Percentiles rank a stretch among this genome's conserved stretches.
phyloP scores from a whole-genome alignment of 805 yeast genomes.

The Saccharomycopsis fibuligera region DNA sequence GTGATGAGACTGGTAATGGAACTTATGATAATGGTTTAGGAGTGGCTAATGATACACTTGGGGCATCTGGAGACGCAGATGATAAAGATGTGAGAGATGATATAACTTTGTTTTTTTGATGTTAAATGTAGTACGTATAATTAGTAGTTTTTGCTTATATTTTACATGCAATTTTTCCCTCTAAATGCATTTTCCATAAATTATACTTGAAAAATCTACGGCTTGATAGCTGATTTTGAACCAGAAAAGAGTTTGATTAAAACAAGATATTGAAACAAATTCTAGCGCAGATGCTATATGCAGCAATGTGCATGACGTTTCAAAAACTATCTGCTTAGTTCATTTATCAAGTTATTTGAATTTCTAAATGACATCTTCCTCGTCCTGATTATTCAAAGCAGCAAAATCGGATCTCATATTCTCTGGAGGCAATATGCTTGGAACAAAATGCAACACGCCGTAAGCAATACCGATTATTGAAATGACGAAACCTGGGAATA shows the following conservation, averaged over 20 bases:
- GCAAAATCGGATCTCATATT: constrained; percentile 62
- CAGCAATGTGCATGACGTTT: too few relatives aligned
- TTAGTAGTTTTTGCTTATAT: too few relatives aligned
- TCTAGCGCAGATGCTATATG: too few relatives aligned
- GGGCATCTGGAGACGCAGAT: neutral
- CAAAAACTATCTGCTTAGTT: too few relatives aligned
- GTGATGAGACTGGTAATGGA: neutral
- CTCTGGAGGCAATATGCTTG: constrained; percentile 72
- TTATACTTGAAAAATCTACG: too few relatives aligned
- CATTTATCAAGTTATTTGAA: too few relatives aligned
- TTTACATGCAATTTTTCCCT: too few relatives aligned
- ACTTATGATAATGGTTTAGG: neutral
- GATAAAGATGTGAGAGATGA: neutral
- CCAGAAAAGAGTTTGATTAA: too few relatives aligned
- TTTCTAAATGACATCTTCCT: constrained; percentile 25
- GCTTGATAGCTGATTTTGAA: too few relatives aligned
- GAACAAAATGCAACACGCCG: constrained; percentile 60
- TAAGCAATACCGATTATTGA: constrained; percentile 54
- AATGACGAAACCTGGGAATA: constrained; percentile 53
- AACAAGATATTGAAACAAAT: too few relatives aligned
- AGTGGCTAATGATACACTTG: neutral
- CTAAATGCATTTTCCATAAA: too few relatives aligned
- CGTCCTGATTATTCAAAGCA: constrained; percentile 32
- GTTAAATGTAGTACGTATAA: too few relatives aligned
- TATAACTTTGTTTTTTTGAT: neutral